These are phyloP conservation scores for Aspergillus sp. DNA, from an alignment of 2,329 filamentous ascomycete genomes.

Conservation along the genomic window DNA sequence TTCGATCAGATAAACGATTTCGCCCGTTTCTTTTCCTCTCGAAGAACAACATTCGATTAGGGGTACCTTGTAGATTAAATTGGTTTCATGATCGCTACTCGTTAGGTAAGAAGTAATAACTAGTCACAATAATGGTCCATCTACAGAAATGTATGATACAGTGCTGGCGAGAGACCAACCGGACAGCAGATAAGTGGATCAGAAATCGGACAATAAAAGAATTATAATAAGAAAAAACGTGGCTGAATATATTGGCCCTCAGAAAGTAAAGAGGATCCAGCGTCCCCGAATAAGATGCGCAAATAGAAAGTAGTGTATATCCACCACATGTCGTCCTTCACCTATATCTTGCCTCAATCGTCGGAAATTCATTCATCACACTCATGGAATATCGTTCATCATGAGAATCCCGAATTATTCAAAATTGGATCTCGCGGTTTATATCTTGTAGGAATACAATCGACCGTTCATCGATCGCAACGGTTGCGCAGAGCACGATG, in stretches of 20 bases:
- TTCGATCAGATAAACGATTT: not conserved
- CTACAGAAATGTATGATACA: conserved; percentile 1
- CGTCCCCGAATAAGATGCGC: not conserved
- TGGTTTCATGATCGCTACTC: not conserved
- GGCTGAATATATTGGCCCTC: not conserved
- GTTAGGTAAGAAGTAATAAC: not conserved
- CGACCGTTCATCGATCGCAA: not conserved
- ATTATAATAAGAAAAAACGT: not conserved
- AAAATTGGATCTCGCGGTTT: conserved; percentile 3
- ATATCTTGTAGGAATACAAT: not conserved
- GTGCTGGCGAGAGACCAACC: not conserved
- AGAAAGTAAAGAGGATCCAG: not conserved
- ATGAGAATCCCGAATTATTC: conserved; percentile 4
- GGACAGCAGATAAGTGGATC: not conserved
- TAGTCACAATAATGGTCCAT: not conserved
- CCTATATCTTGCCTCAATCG: conserved; percentile 11
- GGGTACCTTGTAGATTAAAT: not conserved
- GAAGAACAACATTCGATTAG: not conserved
- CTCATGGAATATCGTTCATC: conserved; percentile 24
- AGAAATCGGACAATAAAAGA: not conserved
- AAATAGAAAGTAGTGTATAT: not conserved
- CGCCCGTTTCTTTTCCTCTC: not conserved
- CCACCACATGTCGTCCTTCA: not conserved
- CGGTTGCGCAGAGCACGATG: not conserved
- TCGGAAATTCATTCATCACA: conserved; percentile 22